Conservation (phyloP, 805 yeast species). For the Tetrapisispora phaffii region DNA sequence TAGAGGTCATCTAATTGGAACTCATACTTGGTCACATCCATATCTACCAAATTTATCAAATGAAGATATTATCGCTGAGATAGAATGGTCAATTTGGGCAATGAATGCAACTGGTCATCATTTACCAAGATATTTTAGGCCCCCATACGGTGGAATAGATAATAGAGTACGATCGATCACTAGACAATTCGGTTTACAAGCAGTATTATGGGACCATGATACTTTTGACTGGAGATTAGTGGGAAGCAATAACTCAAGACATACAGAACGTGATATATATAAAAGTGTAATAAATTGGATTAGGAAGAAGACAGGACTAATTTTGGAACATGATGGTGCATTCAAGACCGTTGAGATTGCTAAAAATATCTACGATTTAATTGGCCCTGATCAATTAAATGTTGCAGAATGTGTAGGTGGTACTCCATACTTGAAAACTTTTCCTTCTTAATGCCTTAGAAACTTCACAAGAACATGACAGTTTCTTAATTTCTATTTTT, state of each 20-base stretch:
- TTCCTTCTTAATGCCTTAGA: too few species aligned
- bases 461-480: too few species aligned
- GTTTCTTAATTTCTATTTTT: too few species aligned
- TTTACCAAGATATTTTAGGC: slow-evolving; percentile 87
- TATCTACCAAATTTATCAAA: slow-evolving; percentile 69
- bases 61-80: slow-evolving; percentile 76
- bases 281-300: slow-evolving; percentile 50
- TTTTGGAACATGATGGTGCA: slow-evolving; percentile 80
- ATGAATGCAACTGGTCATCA: slow-evolving; percentile 89
- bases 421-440: neutral
- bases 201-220: slow-evolving; percentile 87
- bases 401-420: slow-evolving; percentile 74
- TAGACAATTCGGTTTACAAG: slow-evolving; percentile 75
- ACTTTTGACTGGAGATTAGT: slow-evolving; percentile 82
- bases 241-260: slow-evolving; percentile 33
- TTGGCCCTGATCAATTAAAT: slow-evolving; percentile 57
- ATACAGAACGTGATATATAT: slow-evolving; percentile 42
- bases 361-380: slow-evolving; percentile 43
- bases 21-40: slow-evolving; percentile 91
- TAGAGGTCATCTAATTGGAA: slow-evolving; percentile 70
- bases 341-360: slow-evolving; percentile 60
- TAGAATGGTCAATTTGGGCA: slow-evolving; percentile 96
- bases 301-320: slow-evolving; percentile 44
- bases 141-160: slow-evolving; percentile 94
- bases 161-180: slow-evolving; percentile 73